A percentile compares a stretch with the other conserved stretches of the same genome.
These are phyloP conservation scores for Austroboletus novae-zelandiae DNA, from an alignment of 1,284 basidiomycete genomes.

Conservation along the genomic window DNA sequence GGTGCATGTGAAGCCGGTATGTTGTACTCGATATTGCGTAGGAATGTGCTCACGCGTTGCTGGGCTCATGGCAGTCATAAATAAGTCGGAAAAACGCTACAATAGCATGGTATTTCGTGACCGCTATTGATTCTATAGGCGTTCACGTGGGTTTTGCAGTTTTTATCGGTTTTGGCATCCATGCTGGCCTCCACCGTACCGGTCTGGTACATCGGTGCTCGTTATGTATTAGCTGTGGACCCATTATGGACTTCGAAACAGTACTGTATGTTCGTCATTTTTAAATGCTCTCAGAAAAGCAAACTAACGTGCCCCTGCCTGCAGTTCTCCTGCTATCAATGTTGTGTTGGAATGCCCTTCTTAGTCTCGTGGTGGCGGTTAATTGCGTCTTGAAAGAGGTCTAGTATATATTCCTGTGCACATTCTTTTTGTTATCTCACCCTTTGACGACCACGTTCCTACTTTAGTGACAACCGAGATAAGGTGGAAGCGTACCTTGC, in stretches of 20 bases:
- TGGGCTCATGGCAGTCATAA: slow-evolving; percentile 40
- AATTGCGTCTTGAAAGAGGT: slow-evolving; percentile 67
- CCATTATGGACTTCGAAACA: slow-evolving; percentile 83
- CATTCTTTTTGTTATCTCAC: not conserved
- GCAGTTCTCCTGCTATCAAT: slow-evolving; percentile 82
- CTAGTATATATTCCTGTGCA: slow-evolving; percentile 48
- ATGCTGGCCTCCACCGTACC: slow-evolving; percentile 79
- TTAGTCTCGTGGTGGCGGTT: slow-evolving; percentile 67
- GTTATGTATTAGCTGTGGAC: slow-evolving; percentile 70
- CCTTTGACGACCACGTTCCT: not conserved
- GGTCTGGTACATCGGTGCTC: slow-evolving; percentile 71
- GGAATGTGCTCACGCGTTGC: too few relatives aligned
- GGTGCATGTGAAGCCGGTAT: slow-evolving; percentile 68
- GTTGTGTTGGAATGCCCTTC: slow-evolving; percentile 80
- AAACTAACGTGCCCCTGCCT: not conserved
- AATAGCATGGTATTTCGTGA: slow-evolving; percentile 58
- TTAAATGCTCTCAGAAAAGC: not conserved
- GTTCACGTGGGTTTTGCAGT: slow-evolving; percentile 42
- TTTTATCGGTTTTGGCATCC: slow-evolving; percentile 62
- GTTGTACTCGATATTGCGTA: slow-evolving; percentile 4
- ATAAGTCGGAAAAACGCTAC: slow-evolving; percentile 74
- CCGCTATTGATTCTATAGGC: not conserved
- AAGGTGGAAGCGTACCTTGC: slow-evolving; percentile 83
- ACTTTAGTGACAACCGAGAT: slow-evolving; percentile 70
- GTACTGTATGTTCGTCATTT: slow-evolving; percentile 52